A percentile compares a stretch with the other conserved stretches of the same genome.
Evolutionary conservation across 2,329 filamentous ascomycete species (phyloP).

Genomic region (Fonsecaea monophora): DNA sequence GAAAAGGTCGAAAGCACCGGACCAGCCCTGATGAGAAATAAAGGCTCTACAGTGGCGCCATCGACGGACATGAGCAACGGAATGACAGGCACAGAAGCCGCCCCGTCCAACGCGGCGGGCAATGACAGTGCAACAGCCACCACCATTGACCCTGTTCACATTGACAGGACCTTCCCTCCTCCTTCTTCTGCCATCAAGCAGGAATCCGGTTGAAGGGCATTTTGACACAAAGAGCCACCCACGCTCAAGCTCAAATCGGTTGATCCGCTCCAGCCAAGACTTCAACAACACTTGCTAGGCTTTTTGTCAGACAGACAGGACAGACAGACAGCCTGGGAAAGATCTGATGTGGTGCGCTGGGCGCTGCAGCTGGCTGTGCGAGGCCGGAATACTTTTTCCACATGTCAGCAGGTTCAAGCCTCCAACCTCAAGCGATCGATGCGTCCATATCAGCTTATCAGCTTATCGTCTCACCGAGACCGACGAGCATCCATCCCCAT

Average conservation of each 20-base stretch:
- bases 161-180: background rate
- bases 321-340: no score
- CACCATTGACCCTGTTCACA: background rate
- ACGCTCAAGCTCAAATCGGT: background rate
- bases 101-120: background rate
- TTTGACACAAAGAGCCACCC: background rate
- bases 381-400: background rate
- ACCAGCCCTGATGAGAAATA: background rate
- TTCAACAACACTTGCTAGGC: no score
- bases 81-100: background rate
- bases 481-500: background rate
- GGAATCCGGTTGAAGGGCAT: background rate
- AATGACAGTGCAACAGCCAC: background rate
- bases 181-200: background rate
- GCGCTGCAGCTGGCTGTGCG: background rate
- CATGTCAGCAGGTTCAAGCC: background rate
- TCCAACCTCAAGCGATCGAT: background rate
- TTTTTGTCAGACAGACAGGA: no score
- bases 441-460: background rate
- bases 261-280: background rate
- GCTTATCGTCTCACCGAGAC: background rate
- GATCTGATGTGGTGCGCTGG: background rate
- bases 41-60: background rate
- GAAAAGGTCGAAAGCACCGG: background rate
- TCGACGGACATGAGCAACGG: background rate